Base-by-base conservation (phyloP, 2,329 filamentous ascomycete genomes). In the Ophiocordyceps camponoti-saundersi region DNA sequence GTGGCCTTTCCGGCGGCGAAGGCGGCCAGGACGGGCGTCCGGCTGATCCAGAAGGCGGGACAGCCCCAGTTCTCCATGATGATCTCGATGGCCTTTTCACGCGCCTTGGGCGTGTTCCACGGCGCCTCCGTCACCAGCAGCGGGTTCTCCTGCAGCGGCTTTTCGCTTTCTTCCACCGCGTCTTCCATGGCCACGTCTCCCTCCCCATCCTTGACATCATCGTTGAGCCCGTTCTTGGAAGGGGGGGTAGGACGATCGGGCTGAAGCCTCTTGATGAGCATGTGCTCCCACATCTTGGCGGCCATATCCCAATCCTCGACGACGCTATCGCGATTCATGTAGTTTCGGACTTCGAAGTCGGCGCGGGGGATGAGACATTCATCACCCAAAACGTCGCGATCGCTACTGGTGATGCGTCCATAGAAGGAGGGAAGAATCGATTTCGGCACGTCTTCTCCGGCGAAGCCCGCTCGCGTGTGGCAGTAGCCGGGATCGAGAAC, bases 251-350 rank as follows among this genome's bases (percentile, higher is more conserved):
- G 77, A 55, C 79, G 80, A 47, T 80, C 72, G 48, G 85, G 85
- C 46, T 92, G 94, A 53, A 98, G 73, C 52, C 88, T 80, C 55
- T 86, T 88, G 49, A 89, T 85, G 52, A 98, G 84, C 57, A 88
- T 80, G 65, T 94, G 82, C 63, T 96, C 89, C 89, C 90, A 98
- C 48, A 96, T 68, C 61, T 82, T 82, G 50, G 85, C 76, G 26
- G 89, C 90, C 44, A 82, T 80, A 53, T 98, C 92, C 92, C 92
- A 98, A 64, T 98, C 89, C 63, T 95, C 86, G 44, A 98, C 92
- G 45, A 89, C 77, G 58, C 86, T 87, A 57, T 95, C 89, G 56
- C 77, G 76, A 57, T 80, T 81, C 77, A 95, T 93, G 53, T 94
- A 92, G 66, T 95, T 96, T 64, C 82, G 80, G 52, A 96, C 82